Evolutionary conservation across 345 rosid genomes (phyloP), one percentile per base, ranked within the genome.

Genomic region (Odontarrhena argentea): DNA sequence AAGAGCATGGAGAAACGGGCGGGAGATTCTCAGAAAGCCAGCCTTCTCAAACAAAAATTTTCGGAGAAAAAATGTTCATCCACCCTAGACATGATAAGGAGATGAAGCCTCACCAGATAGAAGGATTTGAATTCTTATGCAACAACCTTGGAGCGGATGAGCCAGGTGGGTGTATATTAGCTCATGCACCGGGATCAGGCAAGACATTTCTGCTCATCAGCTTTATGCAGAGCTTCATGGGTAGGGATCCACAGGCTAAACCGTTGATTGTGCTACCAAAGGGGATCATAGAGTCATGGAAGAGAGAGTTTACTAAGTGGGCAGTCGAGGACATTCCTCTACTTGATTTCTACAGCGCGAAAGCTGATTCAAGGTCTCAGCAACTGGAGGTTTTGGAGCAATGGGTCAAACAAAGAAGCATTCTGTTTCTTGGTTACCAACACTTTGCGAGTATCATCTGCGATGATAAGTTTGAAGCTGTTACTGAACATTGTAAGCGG

Each of bases 131-230:
- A 18, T 91, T 93, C 73, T 84, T 93, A 12, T 73, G 88, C 51
- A 83, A 81, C 65, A 93, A 93, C 60, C 75, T 93, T 54, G 87
- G 80, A 42, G 45, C 80, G 2, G 91, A 93, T 42, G 76, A 82
- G 40, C 97, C 99, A 5, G 89, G 95, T 26, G 99, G 97, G 37
- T 91, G 97, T 76, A 88, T 93, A 65, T 52, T 93, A 79, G 99
- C 99, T 42, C 96, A 93, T 81, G 95, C 97, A 8, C 99, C 97
- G 8, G 99, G 99, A 38, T 93, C 99, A 8, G 99, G 97, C 30
- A 91, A 93, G 76, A 91, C 99, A 6, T 93, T 93, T 52, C 85
- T 93, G 80, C 82, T 91, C 12, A 91, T 94, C 34, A 91, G 97
- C 71, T 91, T 91, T 69, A 71, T 94, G 78, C 97, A 88, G 48